Evolutionary conservation across 2,329 filamentous ascomycete species (phyloP), one percentile per base, ranked within the genome.

Genomic region (Penicillium sp.): DNA sequence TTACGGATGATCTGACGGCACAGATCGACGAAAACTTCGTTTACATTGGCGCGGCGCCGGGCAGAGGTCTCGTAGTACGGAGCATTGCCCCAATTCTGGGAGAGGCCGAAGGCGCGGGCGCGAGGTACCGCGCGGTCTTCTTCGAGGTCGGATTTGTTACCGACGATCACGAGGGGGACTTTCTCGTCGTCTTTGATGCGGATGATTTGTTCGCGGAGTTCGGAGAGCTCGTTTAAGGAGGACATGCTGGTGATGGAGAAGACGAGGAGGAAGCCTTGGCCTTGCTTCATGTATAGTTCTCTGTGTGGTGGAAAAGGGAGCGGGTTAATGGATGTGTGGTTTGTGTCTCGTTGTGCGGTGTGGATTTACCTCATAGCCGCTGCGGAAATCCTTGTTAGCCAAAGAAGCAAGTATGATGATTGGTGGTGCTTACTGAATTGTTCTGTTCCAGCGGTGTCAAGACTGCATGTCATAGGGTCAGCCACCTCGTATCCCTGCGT

Each of bases 41-140:
- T 92, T 17, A 97, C 93, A 70, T 97, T 97, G 65, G 90, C 91
- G 72, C 89, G 84, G 70, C 91, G 88, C 66, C 93, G 85, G 55
- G 93, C 93, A 65, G 91, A 94, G 38, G 93, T 90, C 80, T 97
- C 93, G 74, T 96, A 97, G 76, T 96, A 97, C 0, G 93, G 93
- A 38, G 91, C 91, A 70, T 89, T 88, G 22, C 89, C 90, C 93
- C 93, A 97, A 72, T 86, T 86, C 73, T 95, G 91, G n/a, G 91
- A 93, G 65, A 96, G 86, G 35, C 89, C 86, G 74, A 96, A 96
- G 5, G 91, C 93, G 70, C 89, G 89, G 64, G 90, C 89, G 56
- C 92, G 86, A 13, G 90, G 88, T 9, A 97, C 91, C 22, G 86
- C 86, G 33, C 92, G 88, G 75, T 93, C 91, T 74, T 96, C 92